These are phyloP conservation scores for Oldenlandia corymbosa DNA, from an alignment of 257 asterid genomes.

Conservation along the genomic window DNA sequence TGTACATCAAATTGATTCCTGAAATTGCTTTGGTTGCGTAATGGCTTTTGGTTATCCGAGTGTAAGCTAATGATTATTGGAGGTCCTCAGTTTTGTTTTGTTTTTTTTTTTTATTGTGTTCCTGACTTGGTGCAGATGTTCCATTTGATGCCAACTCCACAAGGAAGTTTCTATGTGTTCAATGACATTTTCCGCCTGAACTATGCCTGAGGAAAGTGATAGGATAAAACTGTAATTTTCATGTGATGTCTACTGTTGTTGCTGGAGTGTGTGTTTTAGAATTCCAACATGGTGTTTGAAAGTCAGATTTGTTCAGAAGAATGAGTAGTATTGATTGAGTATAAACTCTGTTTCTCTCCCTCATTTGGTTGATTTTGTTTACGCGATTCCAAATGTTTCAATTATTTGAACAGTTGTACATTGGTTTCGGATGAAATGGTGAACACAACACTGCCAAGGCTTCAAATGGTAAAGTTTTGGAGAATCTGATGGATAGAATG, in stretches of 20 bases:
- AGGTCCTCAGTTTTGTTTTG: no score
- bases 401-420: not conserved
- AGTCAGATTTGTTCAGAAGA: no score
- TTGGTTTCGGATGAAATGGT: constrained; percentile 1
- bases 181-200: constrained; percentile 88
- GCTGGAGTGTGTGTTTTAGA: no score
- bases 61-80: no score
- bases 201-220: constrained; percentile 45
- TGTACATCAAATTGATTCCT: no score
- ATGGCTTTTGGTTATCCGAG: no score
- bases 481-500: no score
- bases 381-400: not conserved
- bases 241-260: not conserved
- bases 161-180: constrained; percentile 71
- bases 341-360: not conserved
- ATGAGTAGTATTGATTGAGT: no score
- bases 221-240: constrained; percentile 9
- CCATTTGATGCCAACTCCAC: constrained; percentile 81
- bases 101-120: not conserved
- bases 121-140: constrained; percentile 61
- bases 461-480: no score
- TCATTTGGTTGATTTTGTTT: not conserved
- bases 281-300: no score
- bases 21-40: not conserved
- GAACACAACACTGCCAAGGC: not conserved